Evolutionary conservation across 2,329 filamentous ascomycete genomes (phyloP).

Genomic region (Venturia nashicola): DNA sequence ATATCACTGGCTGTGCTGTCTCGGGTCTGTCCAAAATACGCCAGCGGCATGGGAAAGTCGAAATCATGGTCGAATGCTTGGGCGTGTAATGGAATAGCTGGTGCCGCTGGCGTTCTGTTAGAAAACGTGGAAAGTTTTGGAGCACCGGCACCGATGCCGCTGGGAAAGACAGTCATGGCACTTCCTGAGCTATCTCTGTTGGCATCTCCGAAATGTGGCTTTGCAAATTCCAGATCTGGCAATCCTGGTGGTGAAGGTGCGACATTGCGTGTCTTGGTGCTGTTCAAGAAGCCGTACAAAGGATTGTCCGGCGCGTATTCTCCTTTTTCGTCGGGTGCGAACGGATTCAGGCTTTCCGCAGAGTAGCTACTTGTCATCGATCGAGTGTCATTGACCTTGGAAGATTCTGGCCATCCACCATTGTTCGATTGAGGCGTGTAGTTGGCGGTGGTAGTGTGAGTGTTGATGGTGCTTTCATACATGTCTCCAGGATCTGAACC

Average conservation of each 20-base stretch:
- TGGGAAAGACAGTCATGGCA: constrained; percentile 19
- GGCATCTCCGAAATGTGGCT: constrained; percentile 29
- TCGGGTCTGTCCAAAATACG: background rate
- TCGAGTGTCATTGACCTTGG: constrained; percentile 10
- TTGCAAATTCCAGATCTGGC: constrained; percentile 28
- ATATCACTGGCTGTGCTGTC: constrained; percentile 10
- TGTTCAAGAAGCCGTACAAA: constrained; percentile 11
- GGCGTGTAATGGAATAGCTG: background rate
- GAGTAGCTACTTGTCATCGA: constrained; percentile 24
- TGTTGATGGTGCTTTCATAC: background rate
- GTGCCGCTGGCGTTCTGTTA: background rate
- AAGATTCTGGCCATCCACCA: background rate
- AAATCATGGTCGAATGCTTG: background rate
- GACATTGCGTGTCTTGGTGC: constrained; percentile 24
- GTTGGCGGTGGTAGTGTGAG: background rate
- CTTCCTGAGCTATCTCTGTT: constrained; percentile 43
- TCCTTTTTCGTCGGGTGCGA: background rate
- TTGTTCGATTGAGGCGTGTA: background rate
- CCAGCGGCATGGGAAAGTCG: constrained; percentile 1
- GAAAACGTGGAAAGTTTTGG: background rate
- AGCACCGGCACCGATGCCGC: constrained; percentile 7
- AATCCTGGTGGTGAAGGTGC: constrained; percentile 16
- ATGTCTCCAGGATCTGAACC: background rate
- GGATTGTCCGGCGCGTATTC: constrained; percentile 18
- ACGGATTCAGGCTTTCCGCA: constrained; percentile 11